Base-by-base conservation (phyloP, 495 filamentous ascomycete genomes). In the Penicillium roqueforti region DNA sequence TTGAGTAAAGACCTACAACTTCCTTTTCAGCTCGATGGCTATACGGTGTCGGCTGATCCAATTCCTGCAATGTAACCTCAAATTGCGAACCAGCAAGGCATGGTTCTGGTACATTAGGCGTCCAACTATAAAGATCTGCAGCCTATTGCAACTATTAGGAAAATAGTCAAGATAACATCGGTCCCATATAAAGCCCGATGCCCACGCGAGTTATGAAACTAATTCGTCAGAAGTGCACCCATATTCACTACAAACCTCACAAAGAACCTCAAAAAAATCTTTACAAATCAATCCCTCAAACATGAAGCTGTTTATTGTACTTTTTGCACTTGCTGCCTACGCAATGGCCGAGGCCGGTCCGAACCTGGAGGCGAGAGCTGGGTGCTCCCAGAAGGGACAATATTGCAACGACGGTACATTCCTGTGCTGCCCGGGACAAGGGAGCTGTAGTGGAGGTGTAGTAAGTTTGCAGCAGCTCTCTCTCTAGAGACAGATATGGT, bases 371-470 rank as follows among this genome's bases (percentile, higher is more conserved):
- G 50, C 25, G 14, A 43, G 50, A 52, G 50, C 28, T n/a, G 50
- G 50, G 28, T 52, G 50, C 11, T 52, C 50, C 8, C 50, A 52
- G 14, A 52, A 11, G 26, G 50, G 50, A 18, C 25, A 43, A 34
- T 44, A 26, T 11, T 52, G 50, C 39, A 52, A 52, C 8, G 50
- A 19, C 6, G 50, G 50, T 3, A 52, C 50, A 7, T 52, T 52
- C 50, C 39, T 36, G 8, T 52, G 50, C 50, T 52, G 50, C 22
- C 26, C 18, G 8, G 50, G 50, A 14, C 50, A 52, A 20, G 50
- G 50, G 7, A 43, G n/a, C 28, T 52, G 50, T 7, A 25, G n/a
- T 13, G 50, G 50, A 10, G 40, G 40, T 26, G 39, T 44, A 18
- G 50, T 52, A 44, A 23, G 50, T 52, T 5, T 13, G 11, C 10